Percentiles rank a stretch among this genome's conserved stretches.
phyloP scores from a whole-genome alignment of 2,329 filamentous ascomycete species.

The Penicillium sp. region DNA sequence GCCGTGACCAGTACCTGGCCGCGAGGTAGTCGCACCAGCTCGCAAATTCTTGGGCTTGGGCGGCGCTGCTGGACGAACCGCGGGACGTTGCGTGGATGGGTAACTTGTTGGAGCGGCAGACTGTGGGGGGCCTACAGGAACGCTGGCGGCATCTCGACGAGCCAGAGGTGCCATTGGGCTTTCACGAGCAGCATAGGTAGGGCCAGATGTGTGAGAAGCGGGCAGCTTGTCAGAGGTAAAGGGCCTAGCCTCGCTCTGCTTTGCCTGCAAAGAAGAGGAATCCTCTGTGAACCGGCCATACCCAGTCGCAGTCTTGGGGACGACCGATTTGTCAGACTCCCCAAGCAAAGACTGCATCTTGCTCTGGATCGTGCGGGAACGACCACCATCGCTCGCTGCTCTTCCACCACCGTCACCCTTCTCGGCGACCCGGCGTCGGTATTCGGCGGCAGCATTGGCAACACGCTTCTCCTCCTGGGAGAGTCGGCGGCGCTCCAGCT shows the following conservation, averaged over 20 bases:
- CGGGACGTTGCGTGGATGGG: constrained; percentile 27
- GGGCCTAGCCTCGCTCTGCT: constrained; percentile 31
- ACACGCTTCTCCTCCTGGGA: constrained; percentile 89
- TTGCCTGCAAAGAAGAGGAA: constrained; percentile 41
- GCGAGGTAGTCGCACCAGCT: constrained; percentile 40
- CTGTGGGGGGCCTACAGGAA: constrained; percentile 21
- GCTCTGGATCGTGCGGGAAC: constrained; percentile 85
- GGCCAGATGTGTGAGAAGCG: constrained; percentile 24
- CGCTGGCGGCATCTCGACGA: constrained; percentile 18
- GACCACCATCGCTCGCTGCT: constrained; percentile 52
- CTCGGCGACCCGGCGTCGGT: constrained; percentile 70
- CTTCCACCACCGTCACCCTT: constrained; percentile 50
- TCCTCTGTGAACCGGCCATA: constrained; percentile 81
- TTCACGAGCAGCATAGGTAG: constrained; percentile 19
- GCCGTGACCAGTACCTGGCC: constrained; percentile 23
- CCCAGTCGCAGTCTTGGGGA: constrained; percentile 73
- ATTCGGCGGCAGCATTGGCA: constrained; percentile 83
- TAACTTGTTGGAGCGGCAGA: constrained; percentile 20
- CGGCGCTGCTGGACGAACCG: constrained; percentile 54
- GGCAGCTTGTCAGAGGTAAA: constrained; percentile 18
- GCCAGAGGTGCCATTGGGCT: constrained; percentile 14
- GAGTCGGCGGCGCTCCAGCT: constrained; percentile 77
- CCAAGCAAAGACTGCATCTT: constrained; percentile 79
- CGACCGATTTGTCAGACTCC: constrained; percentile 66
- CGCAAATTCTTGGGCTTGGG: constrained; percentile 62